Evolutionary conservation across 305 asterid species (phyloP).

Genomic region (Stenogyne calaminthoides): DNA sequence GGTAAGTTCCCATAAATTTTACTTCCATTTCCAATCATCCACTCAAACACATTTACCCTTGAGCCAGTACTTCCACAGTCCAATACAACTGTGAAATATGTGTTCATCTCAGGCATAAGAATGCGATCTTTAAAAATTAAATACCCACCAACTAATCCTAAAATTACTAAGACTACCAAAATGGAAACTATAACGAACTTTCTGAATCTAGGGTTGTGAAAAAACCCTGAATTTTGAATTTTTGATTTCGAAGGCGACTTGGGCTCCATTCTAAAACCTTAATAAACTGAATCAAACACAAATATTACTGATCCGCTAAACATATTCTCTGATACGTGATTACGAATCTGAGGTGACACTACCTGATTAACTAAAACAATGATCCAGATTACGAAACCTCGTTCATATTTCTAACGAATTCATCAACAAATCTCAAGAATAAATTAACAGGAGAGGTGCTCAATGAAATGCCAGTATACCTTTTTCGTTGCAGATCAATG

Average conservation of each 20-base stretch:
- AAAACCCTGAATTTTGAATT: slow-evolving; percentile 31
- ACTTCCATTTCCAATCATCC: slow-evolving; percentile 44
- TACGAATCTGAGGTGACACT: not conserved
- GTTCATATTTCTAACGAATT: slow-evolving; percentile 24
- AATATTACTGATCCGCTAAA: not conserved
- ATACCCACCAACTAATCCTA: slow-evolving; percentile 39
- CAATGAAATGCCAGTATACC: slow-evolving; percentile 20
- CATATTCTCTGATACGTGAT: not conserved
- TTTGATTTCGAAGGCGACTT: slow-evolving; percentile 71
- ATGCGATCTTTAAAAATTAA: slow-evolving; percentile 26
- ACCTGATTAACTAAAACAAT: not conserved
- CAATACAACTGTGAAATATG: slow-evolving; percentile 65
- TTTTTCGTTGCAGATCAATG: slow-evolving; percentile 30
- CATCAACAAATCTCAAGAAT: not conserved
- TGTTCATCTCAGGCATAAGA: slow-evolving; percentile 28
- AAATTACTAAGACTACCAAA: slow-evolving; percentile 30
- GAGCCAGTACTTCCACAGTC: slow-evolving; percentile 92
- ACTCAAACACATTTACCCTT: slow-evolving; percentile 72
- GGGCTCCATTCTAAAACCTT: slow-evolving; percentile 56
- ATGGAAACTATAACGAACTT: slow-evolving; percentile 35
- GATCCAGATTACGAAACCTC: slow-evolving; percentile 2
- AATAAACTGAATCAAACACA: slow-evolving; percentile 14
- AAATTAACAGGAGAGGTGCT: slow-evolving; percentile 18
- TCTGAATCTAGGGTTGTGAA: slow-evolving; percentile 33
- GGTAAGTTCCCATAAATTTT: slow-evolving; percentile 46